Percentiles rank a stretch among this genome's conserved stretches.
Evolutionary conservation across 2,329 filamentous ascomycete genomes (phyloP).

Genomic region (Exophiala xenobiotica): DNA sequence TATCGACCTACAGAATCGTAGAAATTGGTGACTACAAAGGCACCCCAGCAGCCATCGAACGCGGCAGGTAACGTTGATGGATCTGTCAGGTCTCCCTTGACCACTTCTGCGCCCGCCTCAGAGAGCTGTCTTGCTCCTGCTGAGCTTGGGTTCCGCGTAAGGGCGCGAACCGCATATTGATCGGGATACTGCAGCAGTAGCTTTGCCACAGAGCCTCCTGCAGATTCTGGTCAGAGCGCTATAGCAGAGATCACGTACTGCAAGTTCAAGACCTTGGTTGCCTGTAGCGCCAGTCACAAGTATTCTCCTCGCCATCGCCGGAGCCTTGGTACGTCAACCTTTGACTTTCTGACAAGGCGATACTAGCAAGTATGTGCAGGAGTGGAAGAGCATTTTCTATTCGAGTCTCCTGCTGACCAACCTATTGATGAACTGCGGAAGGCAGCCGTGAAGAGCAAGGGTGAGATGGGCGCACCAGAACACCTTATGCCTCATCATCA

Average conservation of each 20-base stretch:
- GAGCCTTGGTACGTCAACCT: too few species aligned
- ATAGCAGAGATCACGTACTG: too few species aligned
- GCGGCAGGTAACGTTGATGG: conserved; percentile 10
- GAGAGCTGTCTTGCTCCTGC: conserved; percentile 26
- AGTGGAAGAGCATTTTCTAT: too few species aligned
- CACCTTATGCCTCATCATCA: too few species aligned
- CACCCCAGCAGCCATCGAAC: conserved; percentile 22
- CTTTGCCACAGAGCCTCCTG: conserved; percentile 33
- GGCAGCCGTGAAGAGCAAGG: too few species aligned
- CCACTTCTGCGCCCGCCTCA: conserved; percentile 31
- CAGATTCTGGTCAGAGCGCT: neutral
- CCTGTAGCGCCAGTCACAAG: neutral
- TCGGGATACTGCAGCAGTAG: conserved; percentile 31
- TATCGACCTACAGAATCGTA: conserved; percentile 18
- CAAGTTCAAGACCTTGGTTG: conserved; percentile 2
- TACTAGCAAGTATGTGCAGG: too few species aligned
- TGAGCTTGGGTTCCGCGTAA: conserved; percentile 34
- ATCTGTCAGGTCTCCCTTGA: conserved; percentile 31
- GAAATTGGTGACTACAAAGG: conserved; percentile 25
- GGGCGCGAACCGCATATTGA: conserved; percentile 31
- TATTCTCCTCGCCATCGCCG: conserved; percentile 2
- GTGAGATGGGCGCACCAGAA: too few species aligned
- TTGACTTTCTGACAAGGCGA: too few species aligned
- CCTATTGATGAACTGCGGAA: too few species aligned
- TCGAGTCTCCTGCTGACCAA: too few species aligned